Percentiles rank a stretch among this genome's conserved stretches.
Evolutionary conservation across 805 yeast species (phyloP).

Genomic region (Nakazawaea peltata): DNA sequence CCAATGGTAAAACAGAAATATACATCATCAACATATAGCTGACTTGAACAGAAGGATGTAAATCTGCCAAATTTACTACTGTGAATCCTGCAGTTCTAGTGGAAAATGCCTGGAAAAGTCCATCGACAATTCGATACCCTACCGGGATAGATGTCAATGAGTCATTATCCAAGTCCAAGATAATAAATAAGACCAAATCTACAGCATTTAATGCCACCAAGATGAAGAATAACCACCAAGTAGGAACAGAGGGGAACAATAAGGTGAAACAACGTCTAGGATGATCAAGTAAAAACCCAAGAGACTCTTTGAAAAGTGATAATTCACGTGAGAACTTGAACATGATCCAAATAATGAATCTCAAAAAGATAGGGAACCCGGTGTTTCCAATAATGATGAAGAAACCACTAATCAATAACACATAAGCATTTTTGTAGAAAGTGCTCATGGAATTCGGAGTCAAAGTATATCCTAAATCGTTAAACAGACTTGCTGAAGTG

Average conservation of each 20-base stretch:
- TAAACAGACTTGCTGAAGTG: slow-evolving; percentile 71
- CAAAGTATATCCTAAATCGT: slow-evolving; percentile 78
- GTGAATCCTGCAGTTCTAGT: slow-evolving; percentile 93
- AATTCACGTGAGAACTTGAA: slow-evolving; percentile 60
- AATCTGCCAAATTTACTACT: slow-evolving; percentile 55
- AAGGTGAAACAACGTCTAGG: slow-evolving; percentile 96
- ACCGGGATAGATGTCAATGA: slow-evolving; percentile 47
- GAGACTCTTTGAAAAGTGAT: slow-evolving; percentile 61
- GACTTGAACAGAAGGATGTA: slow-evolving; percentile 90
- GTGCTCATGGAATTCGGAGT: slow-evolving; percentile 74
- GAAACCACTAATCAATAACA: slow-evolving; percentile 53
- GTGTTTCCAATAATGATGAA: slow-evolving; percentile 90
- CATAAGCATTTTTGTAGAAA: slow-evolving; percentile 57
- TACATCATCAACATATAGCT: slow-evolving; percentile 97
- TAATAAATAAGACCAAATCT: slow-evolving; percentile 74
- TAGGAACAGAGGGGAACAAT: slow-evolving; percentile 84
- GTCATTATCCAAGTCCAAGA: slow-evolving; percentile 56
- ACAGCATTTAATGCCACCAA: slow-evolving; percentile 63
- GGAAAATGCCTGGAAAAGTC: slow-evolving; percentile 83
- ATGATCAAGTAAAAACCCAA: slow-evolving; percentile 84
- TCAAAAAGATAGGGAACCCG: slow-evolving; percentile 79
- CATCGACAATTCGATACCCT: slow-evolving; percentile 71
- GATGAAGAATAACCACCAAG: slow-evolving; percentile 88
- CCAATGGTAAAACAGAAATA: slow-evolving; percentile 91
- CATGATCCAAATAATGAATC: slow-evolving; percentile 77